A percentile compares a stretch with the other conserved stretches of the same genome.
phyloP scores from a whole-genome alignment of 306 rosid genomes.

The Sechiopsis laciniata region DNA sequence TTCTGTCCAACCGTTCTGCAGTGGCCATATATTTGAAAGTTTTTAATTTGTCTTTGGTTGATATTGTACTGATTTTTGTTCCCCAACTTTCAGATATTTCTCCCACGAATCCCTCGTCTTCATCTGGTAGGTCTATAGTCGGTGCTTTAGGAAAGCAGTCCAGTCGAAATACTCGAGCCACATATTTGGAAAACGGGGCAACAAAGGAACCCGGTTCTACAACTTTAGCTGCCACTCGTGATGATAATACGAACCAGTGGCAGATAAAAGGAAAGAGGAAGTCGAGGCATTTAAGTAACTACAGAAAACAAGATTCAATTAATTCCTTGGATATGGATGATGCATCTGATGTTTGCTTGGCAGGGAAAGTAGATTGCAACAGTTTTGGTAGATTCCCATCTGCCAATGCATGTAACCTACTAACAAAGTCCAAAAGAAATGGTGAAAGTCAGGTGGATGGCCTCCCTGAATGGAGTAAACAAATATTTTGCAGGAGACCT shows the following conservation, averaged over 20 bases:
- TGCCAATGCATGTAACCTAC: slow-evolving; percentile 21
- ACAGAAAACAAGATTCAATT: slow-evolving; percentile 52
- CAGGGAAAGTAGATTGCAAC: slow-evolving; percentile 41
- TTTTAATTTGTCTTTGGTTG: not conserved
- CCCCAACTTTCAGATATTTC: slow-evolving; percentile 44
- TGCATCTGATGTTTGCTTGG: slow-evolving; percentile 43
- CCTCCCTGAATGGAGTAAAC: slow-evolving; percentile 37
- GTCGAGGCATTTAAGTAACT: slow-evolving; percentile 52
- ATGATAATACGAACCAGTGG: slow-evolving; percentile 51
- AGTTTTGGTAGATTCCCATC: slow-evolving; percentile 35
- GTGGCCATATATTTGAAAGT: slow-evolving; percentile 4
- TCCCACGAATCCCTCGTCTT: slow-evolving; percentile 33
- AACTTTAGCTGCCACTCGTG: slow-evolving; percentile 38
- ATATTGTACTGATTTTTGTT: slow-evolving; percentile 7
- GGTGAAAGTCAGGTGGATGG: too few species aligned
- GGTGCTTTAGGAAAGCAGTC: slow-evolving; percentile 38
- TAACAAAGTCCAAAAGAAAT: not conserved
- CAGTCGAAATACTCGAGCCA: slow-evolving; percentile 37
- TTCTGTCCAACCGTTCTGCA: not conserved
- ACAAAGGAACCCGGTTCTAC: slow-evolving; percentile 46
- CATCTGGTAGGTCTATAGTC: slow-evolving; percentile 47
- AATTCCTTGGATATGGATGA: slow-evolving; percentile 42
- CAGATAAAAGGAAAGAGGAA: slow-evolving; percentile 93
- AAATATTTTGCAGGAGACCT: slow-evolving; percentile 17
- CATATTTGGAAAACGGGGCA: slow-evolving; percentile 39